Percentiles rank a stretch among this genome's conserved stretches.
Conservation (phyloP, 345 rosid genomes). For the Eucalyptus pauciflora region DNA sequence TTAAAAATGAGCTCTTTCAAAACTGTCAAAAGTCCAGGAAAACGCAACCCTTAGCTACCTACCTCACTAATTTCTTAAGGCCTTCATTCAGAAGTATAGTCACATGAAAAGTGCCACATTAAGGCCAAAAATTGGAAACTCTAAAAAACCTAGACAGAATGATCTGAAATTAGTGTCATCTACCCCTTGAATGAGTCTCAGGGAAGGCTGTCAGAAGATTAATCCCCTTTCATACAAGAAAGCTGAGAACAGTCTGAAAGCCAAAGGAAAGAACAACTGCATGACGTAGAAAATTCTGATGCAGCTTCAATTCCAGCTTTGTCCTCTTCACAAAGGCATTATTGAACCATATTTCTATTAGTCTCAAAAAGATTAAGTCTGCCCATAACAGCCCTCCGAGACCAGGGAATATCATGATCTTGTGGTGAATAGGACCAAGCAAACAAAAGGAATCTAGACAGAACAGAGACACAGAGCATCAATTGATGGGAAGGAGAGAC, state of each 20-base stretch:
- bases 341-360: background rate
- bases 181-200: background rate
- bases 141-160: background rate
- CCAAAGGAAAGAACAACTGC: background rate
- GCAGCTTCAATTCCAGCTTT: background rate
- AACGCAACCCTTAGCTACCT: background rate
- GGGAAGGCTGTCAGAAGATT: background rate
- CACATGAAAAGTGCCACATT: background rate
- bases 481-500: background rate
- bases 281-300: background rate
- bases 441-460: background rate
- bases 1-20: background rate
- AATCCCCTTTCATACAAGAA: background rate
- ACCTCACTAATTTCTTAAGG: background rate
- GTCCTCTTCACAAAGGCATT: background rate
- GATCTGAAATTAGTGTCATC: background rate
- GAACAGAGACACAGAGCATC: background rate
- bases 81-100: background rate
- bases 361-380: background rate
- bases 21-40: background rate
- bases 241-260: background rate
- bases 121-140: background rate
- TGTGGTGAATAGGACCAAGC: background rate
- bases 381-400: background rate
- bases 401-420: background rate